A percentile compares a stretch with the other conserved stretches of the same genome.
phyloP scores from a whole-genome alignment of 176 grass and related monocot genomes.

The Metroxylon sagu region DNA sequence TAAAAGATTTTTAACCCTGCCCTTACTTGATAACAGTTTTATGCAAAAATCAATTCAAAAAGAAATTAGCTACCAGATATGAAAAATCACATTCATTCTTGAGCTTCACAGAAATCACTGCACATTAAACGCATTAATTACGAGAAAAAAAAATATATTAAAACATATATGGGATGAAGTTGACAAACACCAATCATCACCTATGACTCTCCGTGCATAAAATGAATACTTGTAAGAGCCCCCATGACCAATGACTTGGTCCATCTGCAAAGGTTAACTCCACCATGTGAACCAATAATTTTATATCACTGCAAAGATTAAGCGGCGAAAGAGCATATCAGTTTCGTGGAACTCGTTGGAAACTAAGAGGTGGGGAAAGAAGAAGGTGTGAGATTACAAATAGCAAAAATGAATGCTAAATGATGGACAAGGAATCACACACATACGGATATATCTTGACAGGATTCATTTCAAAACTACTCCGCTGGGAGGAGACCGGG shows the following conservation, averaged over 20 bases:
- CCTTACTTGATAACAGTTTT: no score
- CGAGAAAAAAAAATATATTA: background rate
- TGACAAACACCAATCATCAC: constrained; percentile 19
- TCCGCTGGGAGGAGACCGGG: no score
- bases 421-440: background rate
- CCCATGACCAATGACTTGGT: constrained; percentile 89
- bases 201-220: constrained; percentile 98
- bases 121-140: no score
- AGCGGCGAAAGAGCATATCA: background rate
- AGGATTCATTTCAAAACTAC: no score
- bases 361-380: background rate
- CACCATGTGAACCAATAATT: constrained; percentile 95
- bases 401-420: background rate
- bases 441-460: no score
- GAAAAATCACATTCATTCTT: no score
- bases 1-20: no score
- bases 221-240: constrained; percentile 98
- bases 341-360: background rate
- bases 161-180: background rate
- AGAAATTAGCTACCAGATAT: no score
- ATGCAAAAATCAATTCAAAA: no score
- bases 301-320: constrained; percentile 69
- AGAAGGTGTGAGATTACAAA: constrained; percentile 9
- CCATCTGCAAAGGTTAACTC: constrained; percentile 98
- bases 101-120: no score